Evolutionary conservation across 345 rosid genomes (phyloP), one percentile per base, ranked within the genome.

Genomic region (Eucalyptus virginea): DNA sequence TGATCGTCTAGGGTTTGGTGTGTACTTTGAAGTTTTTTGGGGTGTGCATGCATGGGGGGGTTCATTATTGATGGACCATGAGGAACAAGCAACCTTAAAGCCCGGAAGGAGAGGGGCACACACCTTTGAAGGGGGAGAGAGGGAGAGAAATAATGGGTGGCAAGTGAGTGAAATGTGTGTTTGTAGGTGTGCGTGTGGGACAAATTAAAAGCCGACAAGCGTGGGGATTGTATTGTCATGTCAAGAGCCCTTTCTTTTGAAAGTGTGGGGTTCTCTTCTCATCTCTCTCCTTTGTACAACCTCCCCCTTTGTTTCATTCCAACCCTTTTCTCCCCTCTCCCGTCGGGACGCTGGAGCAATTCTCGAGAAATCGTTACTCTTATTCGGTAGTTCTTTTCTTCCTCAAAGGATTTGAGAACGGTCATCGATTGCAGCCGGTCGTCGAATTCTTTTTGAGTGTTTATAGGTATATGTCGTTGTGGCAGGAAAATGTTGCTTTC

Each of bases 161-260:
- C 12, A 40, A 51, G 87, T 11, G 60, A 86, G 50, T 11, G 72
- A 87, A 42, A 18, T 13, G 88, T 62, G 69, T 62, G 69, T 62
- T 62, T 28, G 69, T 62, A 13, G 50, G 72, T 88, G 81, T 34
- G 81, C 48, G 40, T 42, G 67, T 67, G 89, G 88, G 87, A 30
- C 90, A 87, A 49, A 54, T 21, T 37, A 77, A 77, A 77, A 77
- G 86, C 92, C 91, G 94, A 93, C 94, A 92, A 91, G 93, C 94
- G 89, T 89, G 93, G 90, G 92, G 86, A 89, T 58, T 90, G 93
- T 89, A 88, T 92, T 91, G 94, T 93, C 94, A 88, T 88, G 37
- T 93, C 94, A 91, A 21, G 45, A 4, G 24, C 47, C 83, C 47
- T 62, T 21, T 52, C 65, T 87, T 81, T 44, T 65, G 87, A 17